Conservation (phyloP, 2,329 filamentous ascomycete genomes). For the Macroventuria anomochaeta region DNA sequence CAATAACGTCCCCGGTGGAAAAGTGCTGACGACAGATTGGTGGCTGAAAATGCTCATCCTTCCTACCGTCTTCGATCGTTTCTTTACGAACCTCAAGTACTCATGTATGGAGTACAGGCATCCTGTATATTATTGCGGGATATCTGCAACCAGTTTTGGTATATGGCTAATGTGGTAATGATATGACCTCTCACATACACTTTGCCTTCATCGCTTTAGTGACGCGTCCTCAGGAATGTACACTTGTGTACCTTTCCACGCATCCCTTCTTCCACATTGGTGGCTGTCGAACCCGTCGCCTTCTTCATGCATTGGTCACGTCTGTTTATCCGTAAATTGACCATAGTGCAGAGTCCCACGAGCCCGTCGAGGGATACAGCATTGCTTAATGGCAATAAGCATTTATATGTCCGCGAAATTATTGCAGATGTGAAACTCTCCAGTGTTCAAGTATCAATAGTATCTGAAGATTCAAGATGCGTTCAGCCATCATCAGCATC, state of each 20-base stretch:
- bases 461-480: neutral
- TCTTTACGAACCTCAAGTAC: neutral
- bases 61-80: conserved; percentile 1
- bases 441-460: neutral
- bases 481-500: neutral
- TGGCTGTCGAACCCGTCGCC: neutral
- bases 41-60: neutral
- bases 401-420: neutral
- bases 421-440: neutral
- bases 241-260: neutral
- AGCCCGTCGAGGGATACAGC: neutral
- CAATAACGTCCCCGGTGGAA: conserved; percentile 8
- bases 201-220: neutral
- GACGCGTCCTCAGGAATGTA: conserved; percentile 10
- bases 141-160: neutral
- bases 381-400: conserved; percentile 7
- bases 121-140: conserved; percentile 13
- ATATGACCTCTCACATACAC: conserved; percentile 1
- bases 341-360: neutral
- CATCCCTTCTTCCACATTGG: neutral
- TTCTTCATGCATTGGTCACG: neutral
- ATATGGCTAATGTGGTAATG: conserved; percentile 15
- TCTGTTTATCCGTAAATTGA: neutral
- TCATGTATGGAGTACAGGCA: conserved; percentile 3
- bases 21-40: conserved; percentile 2